Evolutionary conservation across 1,139 yeast species (phyloP), one percentile per base, ranked within the genome.

Genomic region (Diutina rugosa): DNA sequence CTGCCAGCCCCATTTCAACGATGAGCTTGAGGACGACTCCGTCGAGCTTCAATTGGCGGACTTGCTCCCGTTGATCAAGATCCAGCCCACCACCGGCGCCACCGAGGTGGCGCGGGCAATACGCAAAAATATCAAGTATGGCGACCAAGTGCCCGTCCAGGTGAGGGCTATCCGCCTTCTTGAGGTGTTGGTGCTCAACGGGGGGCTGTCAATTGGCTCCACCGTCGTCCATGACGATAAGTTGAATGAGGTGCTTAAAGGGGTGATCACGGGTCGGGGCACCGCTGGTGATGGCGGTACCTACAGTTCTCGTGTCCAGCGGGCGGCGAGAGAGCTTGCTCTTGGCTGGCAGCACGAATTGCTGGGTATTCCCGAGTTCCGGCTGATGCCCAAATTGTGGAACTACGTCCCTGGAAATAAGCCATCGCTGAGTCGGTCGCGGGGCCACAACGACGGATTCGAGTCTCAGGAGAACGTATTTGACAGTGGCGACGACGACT

Each of bases 71-170:
- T 65, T 76, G 58, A 75, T 76, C 59, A 67, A 70, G 58, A 63
- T 74, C 49, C 80, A 76, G 53, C 57, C 52, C 8, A 12, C 53
- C n/a, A 21, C 55, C 8, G 63, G 63, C 3, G 57, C 61, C 1
- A 47, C 56, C 28, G 64, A 65, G 59, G 57, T 41, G 47, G 58
- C 32, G 56, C 76, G 98, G 56, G 95, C 96, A 1, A 74, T 93
- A 46, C 78, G 99, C 56, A 93, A 93, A 73, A 83, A 85, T 66
- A 74, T 93, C 67, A 93, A 93, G 71, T 87, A 93, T 67, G 98
- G 98, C n/a, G 68, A 67, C 29, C 63, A 74, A 1, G 67, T 70
- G 1, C 73, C 73, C 38, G 84, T 82, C 60, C 93, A 87, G 65
- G 62, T 78, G 56, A 77, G 87, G 56, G 88, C 96, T 0, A 70